Evolutionary conservation across 306 rosid genomes (phyloP).

Genomic region (Fragaria iinumae): DNA sequence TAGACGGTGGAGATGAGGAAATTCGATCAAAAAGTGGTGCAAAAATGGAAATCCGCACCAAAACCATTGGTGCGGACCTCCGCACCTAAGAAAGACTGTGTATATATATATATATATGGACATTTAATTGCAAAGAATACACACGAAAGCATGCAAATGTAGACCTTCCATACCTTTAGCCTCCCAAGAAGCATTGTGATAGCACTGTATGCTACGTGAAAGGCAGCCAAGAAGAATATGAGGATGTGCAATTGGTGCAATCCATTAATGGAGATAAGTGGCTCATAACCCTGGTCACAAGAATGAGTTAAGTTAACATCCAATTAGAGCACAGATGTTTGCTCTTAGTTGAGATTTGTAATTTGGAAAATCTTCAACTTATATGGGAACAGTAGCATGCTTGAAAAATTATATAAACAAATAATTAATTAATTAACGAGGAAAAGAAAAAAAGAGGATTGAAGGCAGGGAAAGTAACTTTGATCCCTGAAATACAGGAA

Average conservation of each 20-base stretch:
- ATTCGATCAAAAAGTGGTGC: too few species aligned
- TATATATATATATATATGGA: neutral
- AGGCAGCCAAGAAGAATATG: slow-evolving; percentile 85
- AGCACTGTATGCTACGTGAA: slow-evolving; percentile 83
- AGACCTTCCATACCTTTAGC: slow-evolving; percentile 56
- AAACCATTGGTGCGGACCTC: too few species aligned
- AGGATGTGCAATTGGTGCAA: slow-evolving; percentile 95
- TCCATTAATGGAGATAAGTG: slow-evolving; percentile 70
- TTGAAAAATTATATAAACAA: too few species aligned
- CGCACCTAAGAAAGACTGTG: too few species aligned
- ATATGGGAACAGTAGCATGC: neutral
- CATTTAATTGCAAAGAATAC: neutral
- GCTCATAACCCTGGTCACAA: slow-evolving; percentile 59
- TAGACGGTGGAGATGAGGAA: too few species aligned
- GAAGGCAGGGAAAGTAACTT: neutral
- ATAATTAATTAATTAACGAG: neutral
- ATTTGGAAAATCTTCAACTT: neutral
- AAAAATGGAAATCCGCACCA: too few species aligned
- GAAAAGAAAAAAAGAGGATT: neutral
- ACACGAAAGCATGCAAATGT: neutral
- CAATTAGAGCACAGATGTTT: neutral
- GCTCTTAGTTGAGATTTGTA: neutral
- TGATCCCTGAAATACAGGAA: neutral
- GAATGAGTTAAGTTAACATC: slow-evolving; percentile 17
- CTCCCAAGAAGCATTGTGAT: slow-evolving; percentile 98